Base-by-base conservation (phyloP, 1,139 yeast species). In the Lipomyces yarrowii region DNA sequence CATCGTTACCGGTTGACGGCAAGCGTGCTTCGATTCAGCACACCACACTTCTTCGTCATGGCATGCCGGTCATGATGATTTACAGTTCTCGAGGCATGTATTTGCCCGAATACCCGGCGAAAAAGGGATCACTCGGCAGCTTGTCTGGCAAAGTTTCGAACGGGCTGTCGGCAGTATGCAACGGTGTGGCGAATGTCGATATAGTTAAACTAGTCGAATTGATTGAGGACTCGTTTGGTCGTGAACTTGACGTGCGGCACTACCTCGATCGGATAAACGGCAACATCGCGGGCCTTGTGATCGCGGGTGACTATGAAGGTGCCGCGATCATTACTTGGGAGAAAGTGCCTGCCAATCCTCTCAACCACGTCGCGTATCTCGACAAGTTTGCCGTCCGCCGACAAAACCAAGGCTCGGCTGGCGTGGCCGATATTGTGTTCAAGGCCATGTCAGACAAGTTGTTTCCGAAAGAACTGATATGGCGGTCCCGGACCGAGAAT, bases 271-370 rank as follows among this genome's bases (percentile, higher is more conserved):
- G 99, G 62, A 83, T 94, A 48, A 83, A 87, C 69, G 81, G 86
- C 0, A 80, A 81, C 3, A 81, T 94, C 7, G 94, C 97, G 0
- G 89, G 91, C 0, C 77, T 94, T 15, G 87, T 94, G 7, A 84
- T 94, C 23, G 90, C 94, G 4, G 99, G 98, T 0, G 96, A 94
- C 74, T 94, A 94, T 75, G 97, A 93, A 71, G 99, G 98, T 1
- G 93, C 92, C 18, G 98, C 98, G 0, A 88, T 94, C 11, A 84
- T 94, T 51, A 94, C 99, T 0, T 88, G 91, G 83, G 97, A 91
- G 75, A 69, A 71, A 11, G 70, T 75, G 0, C 55, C 37, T 7
- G 42, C 52, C 3, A 63, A 60, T 52, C 78, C 80, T 0, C 56
- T 59, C 56, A 57, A 77, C 65, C 72, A 71, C 32, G 78, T 87